phyloP scores from a whole-genome alignment of 148 eudicot genomes.

The Chenopodium album region DNA sequence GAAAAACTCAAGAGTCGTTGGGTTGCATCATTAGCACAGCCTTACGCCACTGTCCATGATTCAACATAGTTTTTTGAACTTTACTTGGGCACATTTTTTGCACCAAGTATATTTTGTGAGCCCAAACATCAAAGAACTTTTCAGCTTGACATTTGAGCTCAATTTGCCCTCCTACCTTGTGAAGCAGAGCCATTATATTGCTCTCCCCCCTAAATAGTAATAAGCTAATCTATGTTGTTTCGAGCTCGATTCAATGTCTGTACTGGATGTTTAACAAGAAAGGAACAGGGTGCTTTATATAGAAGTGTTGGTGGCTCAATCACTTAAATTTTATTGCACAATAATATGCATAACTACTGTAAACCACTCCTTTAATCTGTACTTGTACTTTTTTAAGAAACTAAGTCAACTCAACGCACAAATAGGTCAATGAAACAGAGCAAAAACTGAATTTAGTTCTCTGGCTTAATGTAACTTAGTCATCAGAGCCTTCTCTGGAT shows the following conservation, averaged over 20 bases:
- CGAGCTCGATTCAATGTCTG: background rate
- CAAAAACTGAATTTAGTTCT: background rate
- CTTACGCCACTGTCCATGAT: background rate
- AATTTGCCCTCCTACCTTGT: background rate
- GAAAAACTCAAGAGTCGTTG: too few relatives aligned
- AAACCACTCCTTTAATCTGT: too few relatives aligned
- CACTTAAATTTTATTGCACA: background rate
- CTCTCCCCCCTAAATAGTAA: background rate
- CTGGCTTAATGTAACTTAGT: background rate
- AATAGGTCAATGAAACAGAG: too few relatives aligned
- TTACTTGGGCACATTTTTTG: conserved; percentile 9
- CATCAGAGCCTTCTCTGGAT: background rate
- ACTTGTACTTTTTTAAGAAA: too few relatives aligned
- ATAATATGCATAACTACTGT: too few relatives aligned
- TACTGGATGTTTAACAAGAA: background rate
- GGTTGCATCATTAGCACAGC: background rate
- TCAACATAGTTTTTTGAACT: conserved; percentile 7
- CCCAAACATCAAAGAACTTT: conserved; percentile 16
- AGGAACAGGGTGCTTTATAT: background rate
- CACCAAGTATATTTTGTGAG: background rate
- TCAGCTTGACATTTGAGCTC: conserved; percentile 17
- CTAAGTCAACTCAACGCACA: too few relatives aligned
- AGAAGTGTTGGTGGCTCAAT: background rate
- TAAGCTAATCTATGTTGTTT: background rate
- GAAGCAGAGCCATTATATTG: conserved; percentile 14